Percentiles rank a stretch among this genome's conserved stretches.
These are phyloP conservation scores for Rutstroemia sp. DNA, from an alignment of 2,329 filamentous ascomycete genomes.

Conservation along the genomic window DNA sequence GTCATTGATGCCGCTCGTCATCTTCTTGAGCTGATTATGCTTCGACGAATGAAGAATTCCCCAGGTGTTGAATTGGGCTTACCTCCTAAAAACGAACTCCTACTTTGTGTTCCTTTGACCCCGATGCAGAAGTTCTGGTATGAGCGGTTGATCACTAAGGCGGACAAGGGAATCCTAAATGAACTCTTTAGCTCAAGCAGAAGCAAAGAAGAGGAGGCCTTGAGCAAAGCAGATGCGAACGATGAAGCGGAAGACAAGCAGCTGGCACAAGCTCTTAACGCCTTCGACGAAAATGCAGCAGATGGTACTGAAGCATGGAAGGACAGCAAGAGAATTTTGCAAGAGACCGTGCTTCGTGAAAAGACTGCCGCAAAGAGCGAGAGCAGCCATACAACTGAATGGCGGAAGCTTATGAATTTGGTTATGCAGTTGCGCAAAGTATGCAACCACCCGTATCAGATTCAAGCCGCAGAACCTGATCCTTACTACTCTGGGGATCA, in stretches of 20 bases:
- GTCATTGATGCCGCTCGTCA: slow-evolving; percentile 46
- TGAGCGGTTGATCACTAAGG: slow-evolving; percentile 45
- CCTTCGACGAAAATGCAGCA: slow-evolving; percentile 27
- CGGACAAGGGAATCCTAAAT: slow-evolving; percentile 42
- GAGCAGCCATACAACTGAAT: slow-evolving; percentile 30
- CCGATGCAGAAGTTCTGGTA: slow-evolving; percentile 54
- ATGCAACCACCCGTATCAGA: slow-evolving; percentile 72
- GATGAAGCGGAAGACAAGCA: slow-evolving; percentile 30
- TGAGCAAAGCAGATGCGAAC: slow-evolving; percentile 27
- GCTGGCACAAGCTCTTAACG: slow-evolving; percentile 28
- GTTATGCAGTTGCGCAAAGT: slow-evolving; percentile 91
- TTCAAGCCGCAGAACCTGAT: slow-evolving; percentile 24
- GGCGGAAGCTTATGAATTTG: slow-evolving; percentile 72
- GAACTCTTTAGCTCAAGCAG: slow-evolving; percentile 44
- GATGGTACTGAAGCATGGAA: slow-evolving; percentile 36
- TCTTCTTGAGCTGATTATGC: slow-evolving; percentile 50
- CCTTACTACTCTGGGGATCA: slow-evolving; percentile 71
- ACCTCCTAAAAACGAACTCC: slow-evolving; percentile 48
- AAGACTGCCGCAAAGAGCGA: slow-evolving; percentile 15
- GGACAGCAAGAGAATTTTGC: slow-evolving; percentile 36
- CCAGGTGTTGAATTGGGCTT: slow-evolving; percentile 46
- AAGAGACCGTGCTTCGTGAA: slow-evolving; percentile 33
- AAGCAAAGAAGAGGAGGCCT: slow-evolving; percentile 34
- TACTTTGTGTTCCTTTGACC: slow-evolving; percentile 49
- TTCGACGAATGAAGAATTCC: slow-evolving; percentile 49